A percentile compares a stretch with the other conserved stretches of the same genome.
Evolutionary conservation across 768 basidiomycete species (phyloP).

Genomic region (Boletus speciosus): DNA sequence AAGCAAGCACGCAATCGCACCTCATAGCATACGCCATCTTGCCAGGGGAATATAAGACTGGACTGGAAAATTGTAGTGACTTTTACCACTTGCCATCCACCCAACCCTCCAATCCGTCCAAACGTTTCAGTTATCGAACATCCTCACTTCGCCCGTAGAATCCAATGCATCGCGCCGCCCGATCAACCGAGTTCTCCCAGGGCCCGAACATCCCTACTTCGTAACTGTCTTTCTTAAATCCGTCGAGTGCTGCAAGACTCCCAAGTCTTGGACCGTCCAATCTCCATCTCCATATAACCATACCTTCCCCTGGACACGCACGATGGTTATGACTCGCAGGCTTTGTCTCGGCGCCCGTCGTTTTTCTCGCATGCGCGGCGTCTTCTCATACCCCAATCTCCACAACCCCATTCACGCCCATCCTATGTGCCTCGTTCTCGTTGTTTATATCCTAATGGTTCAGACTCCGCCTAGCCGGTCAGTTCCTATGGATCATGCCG

Average conservation of each 20-base stretch:
- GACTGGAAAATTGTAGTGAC: background rate
- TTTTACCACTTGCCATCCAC: background rate
- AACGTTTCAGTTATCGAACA: background rate
- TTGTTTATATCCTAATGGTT: background rate
- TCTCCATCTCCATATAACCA: background rate
- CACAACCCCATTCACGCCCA: background rate
- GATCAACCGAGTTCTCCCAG: background rate
- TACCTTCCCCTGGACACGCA: background rate
- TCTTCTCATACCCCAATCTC: too few species aligned
- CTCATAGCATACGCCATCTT: conserved; percentile 7
- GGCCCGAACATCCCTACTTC: background rate
- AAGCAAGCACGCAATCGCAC: conserved; percentile 31
- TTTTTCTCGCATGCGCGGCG: background rate
- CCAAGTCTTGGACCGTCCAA: background rate
- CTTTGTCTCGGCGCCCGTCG: background rate
- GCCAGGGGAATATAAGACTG: conserved; percentile 18
- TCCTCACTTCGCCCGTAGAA: background rate
- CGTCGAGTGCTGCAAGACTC: background rate
- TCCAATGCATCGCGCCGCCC: background rate
- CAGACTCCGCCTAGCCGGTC: conserved; percentile 12
- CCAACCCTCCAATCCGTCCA: background rate
- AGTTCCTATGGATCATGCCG: background rate
- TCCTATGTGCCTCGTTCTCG: background rate
- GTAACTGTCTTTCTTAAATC: background rate
- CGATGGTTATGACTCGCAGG: background rate